Base-by-base conservation (phyloP, 2,329 filamentous ascomycete genomes). In the Trichoderma polysporum region DNA sequence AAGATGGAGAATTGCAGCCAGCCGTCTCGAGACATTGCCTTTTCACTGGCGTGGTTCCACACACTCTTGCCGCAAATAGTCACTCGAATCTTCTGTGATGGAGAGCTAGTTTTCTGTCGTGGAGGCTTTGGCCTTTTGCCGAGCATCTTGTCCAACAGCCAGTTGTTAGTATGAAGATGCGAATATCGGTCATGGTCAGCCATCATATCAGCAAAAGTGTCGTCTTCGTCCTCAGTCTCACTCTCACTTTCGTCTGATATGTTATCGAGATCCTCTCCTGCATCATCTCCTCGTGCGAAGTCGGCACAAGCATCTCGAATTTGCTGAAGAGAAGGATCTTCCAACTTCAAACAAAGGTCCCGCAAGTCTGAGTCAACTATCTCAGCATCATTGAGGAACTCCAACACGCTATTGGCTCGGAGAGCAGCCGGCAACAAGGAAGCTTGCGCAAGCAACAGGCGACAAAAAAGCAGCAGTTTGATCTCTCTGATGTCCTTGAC, bases 1-100 rank as follows among this genome's bases (percentile, higher is more conserved):
- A 76, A 71, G 56, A 74, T 67, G 2, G 72, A 74, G 56, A 75
- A 76, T n/a, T 76, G 73, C 4, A 76, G 69, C 74, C 74, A 76
- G 2, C 74, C 73, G n/a, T 75, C 74, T 59, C 74, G 69, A 1
- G 73, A 73, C 74, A 76, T 76, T 2, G 74, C 71, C 4, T 70
- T 73, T 31, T 74, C 71, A 29, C 73, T 75, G 2, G 74, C 68
- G 22, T 76, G 72, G 29, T 74, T 72, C 72, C 74, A 76, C n/a
- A 76, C 73, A 29, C 65, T 74, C 27, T 72, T 73, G 7, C 72
- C 73, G 10, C 73, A 75, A 6, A 76, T 69, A 0, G 62, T 73
- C 0, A 76, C 70, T 25, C 73, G 74, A 6, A 68, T 66, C n/a
- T 67, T 73, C 15, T 49, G 33, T 7, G 59, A n/a, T 10, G 25